These are phyloP conservation scores for Linderniella brevidens DNA, from an alignment of 257 asterid genomes.

Conservation along the genomic window DNA sequence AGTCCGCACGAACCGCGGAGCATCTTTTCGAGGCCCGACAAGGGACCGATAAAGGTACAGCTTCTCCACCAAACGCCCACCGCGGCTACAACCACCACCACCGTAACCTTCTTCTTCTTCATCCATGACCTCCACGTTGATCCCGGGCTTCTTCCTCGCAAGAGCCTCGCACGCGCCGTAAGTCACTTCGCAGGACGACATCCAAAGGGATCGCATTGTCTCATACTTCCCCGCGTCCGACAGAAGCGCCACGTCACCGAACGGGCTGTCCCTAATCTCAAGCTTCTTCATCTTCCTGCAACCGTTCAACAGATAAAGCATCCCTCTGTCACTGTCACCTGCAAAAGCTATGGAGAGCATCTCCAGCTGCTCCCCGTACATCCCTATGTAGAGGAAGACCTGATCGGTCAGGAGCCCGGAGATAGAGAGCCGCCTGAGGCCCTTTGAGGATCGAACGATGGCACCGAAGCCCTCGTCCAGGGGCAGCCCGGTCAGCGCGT, in stretches of 20 bases:
- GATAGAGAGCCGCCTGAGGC: slow-evolving; percentile 57
- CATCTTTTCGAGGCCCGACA: slow-evolving; percentile 61
- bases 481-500: slow-evolving; percentile 60
- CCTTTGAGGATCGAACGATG: slow-evolving; percentile 70
- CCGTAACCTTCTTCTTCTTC: no score
- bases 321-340: slow-evolving; percentile 69
- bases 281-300: slow-evolving; percentile 75
- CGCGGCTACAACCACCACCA: slow-evolving; percentile 24
- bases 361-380: slow-evolving; percentile 75
- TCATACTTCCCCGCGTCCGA: slow-evolving; percentile 82
- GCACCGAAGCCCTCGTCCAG: slow-evolving; percentile 90
- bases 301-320: slow-evolving; percentile 60
- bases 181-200: slow-evolving; percentile 81
- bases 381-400: slow-evolving; percentile 68
- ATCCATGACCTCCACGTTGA: slow-evolving; percentile 58
- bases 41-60: slow-evolving; percentile 68
- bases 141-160: slow-evolving; percentile 63
- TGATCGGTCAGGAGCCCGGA: slow-evolving; percentile 66
- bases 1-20: slow-evolving; percentile 58
- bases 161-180: slow-evolving; percentile 63
- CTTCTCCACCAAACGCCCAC: slow-evolving; percentile 33
- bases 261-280: slow-evolving; percentile 70
- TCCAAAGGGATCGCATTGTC: slow-evolving; percentile 98
- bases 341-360: slow-evolving; percentile 79
- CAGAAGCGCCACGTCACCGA: slow-evolving; percentile 62